Evolutionary conservation across 1,284 basidiomycete species (phyloP).

Genomic region (Puccinia triticina): DNA sequence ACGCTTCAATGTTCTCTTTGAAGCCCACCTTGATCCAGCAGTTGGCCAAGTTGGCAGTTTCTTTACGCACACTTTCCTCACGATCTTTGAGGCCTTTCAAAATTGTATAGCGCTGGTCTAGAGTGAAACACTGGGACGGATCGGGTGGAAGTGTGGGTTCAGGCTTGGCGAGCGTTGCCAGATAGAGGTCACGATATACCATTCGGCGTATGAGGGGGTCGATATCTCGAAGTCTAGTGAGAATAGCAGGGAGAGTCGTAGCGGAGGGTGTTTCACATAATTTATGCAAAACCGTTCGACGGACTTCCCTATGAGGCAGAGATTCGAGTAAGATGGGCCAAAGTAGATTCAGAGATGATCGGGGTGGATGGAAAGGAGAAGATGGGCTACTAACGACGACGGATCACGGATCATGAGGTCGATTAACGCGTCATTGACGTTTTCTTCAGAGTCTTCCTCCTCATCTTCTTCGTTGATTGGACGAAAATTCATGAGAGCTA

Average conservation of each 20-base stretch:
- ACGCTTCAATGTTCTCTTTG: conserved; percentile 35
- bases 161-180: conserved; percentile 64
- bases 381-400: conserved; percentile 69
- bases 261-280: conserved; percentile 70
- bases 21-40: conserved; percentile 65
- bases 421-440: conserved; percentile 65
- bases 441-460: conserved; percentile 62
- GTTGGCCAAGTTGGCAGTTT: conserved; percentile 75
- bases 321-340: not conserved
- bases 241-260: conserved; percentile 67
- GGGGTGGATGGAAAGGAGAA: not conserved
- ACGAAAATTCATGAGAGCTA: conserved; percentile 81
- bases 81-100: conserved; percentile 84
- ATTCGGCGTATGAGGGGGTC: conserved; percentile 80
- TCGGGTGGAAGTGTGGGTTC: conserved; percentile 68
- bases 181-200: conserved; percentile 71
- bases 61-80: conserved; percentile 77
- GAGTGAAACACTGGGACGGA: conserved; percentile 61
- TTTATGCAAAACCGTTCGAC: conserved; percentile 80
- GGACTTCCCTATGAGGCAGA: conserved; percentile 73
- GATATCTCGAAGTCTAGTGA: conserved; percentile 80
- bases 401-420: conserved; percentile 76
- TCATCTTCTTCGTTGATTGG: conserved; percentile 72
- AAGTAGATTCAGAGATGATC: not conserved
- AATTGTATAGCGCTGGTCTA: conserved; percentile 67